Evolutionary conservation across 306 rosid species (phyloP), one percentile per base, ranked within the genome.

Genomic region (Coriaria nepalensis): DNA sequence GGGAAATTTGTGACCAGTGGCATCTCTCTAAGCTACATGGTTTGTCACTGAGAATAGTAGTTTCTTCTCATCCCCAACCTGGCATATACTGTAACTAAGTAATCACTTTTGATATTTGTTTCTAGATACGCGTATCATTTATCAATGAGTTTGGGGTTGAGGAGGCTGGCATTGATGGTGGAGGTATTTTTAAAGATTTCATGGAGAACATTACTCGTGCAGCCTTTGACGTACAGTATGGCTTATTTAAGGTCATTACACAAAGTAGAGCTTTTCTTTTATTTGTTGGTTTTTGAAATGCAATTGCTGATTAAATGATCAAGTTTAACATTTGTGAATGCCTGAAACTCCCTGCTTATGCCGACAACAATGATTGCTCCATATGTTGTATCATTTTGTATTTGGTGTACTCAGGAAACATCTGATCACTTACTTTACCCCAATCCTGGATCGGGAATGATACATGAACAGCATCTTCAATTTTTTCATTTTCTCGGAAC

Each of bases 91-190:
- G 12, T 57, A 37, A 14, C 42, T 49, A 44, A 40, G 6, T 58
- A 43, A 64, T 59, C 57, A 32, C 9, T 51, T 43, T 56, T 42
- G 11, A 13, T 60, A 33, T 52, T 55, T 62, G 29, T 33, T 50
- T 78, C 47, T 76, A 90, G 98, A 75, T 90, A 57, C 98, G 98
- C 34, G 98, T 90, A 45, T 63, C 93, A 9, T 90, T 90, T 71
- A 81, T 90, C 64, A 90, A 90, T 68, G 98, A 90, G 62, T 79
- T 85, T 77, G 98, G 98, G 57, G 98, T 85, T 63, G 98, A 90
- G 78, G 98, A 90, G 73, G 98, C 95, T 55, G 98, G 98, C 60
- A 85, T 90, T 53, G 98, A 90, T 65, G 98, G 98, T 33, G 95
- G 98, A 50, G 98, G 98, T 57, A 90, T 90, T 64, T 90, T 90